Percentiles rank a stretch among this genome's conserved stretches.
Evolutionary conservation across 371 early-diverging fungal species (phyloP).

Genomic region (Paraphysoderma sedebokerense): DNA sequence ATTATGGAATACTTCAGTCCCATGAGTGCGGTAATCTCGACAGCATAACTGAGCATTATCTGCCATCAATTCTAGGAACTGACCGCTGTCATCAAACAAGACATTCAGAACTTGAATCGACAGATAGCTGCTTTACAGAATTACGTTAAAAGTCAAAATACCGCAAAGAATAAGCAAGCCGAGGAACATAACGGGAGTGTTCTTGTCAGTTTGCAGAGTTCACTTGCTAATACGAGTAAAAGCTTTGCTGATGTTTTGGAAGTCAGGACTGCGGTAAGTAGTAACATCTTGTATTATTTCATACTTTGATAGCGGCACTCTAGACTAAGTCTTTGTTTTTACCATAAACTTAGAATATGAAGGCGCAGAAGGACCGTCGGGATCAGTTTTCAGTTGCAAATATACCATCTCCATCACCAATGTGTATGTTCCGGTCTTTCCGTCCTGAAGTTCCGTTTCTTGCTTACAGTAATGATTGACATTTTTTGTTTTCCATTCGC

Average conservation of each 20-base stretch:
- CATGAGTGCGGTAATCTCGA: too few relatives aligned
- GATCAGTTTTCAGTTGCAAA: constrained; percentile 24
- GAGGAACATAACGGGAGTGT: constrained; percentile 85
- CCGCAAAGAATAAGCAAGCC: constrained; percentile 39
- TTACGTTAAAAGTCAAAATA: constrained; percentile 26
- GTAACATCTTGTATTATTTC: neutral
- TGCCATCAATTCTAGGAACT: constrained; percentile 48
- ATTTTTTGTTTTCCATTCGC: neutral
- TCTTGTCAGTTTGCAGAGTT: constrained; percentile 74
- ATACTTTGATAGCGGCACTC: neutral
- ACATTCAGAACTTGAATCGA: constrained; percentile 77
- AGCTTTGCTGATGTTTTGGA: constrained; percentile 86
- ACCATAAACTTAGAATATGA: constrained; percentile 38
- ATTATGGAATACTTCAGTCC: too few relatives aligned
- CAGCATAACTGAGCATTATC: too few relatives aligned
- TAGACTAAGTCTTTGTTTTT: neutral
- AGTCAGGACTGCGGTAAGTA: constrained; percentile 56
- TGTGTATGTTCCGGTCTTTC: too few relatives aligned
- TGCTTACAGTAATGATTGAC: neutral
- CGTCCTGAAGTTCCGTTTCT: too few relatives aligned
- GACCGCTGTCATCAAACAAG: constrained; percentile 84
- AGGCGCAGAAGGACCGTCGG: constrained; percentile 46
- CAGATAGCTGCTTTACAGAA: constrained; percentile 72
- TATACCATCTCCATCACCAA: too few relatives aligned
- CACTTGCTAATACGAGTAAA: constrained; percentile 70